phyloP scores from a whole-genome alignment of 495 filamentous ascomycete species.

The Sphaerosporella brunnea region DNA sequence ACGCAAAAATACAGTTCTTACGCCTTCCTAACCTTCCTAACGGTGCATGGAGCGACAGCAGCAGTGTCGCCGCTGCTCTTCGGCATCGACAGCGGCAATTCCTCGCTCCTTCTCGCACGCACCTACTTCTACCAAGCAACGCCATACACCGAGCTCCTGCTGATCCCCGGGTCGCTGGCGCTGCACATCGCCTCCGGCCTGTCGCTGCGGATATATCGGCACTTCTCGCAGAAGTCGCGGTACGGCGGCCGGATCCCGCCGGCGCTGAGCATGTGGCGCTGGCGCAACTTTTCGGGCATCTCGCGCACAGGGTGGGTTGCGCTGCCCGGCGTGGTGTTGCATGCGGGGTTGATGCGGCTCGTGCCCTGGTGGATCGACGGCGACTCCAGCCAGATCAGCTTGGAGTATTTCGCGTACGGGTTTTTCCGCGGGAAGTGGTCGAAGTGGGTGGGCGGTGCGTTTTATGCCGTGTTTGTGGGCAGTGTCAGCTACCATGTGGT shows the following conservation, averaged over 20 bases:
- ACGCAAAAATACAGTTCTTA: constrained; percentile 79
- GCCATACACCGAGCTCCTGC: constrained; percentile 42
- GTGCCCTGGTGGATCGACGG: constrained; percentile 60
- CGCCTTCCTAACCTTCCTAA: constrained; percentile 59
- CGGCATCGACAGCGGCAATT: constrained; percentile 37
- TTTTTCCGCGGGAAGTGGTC: constrained; percentile 46
- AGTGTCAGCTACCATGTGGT: constrained; percentile 61
- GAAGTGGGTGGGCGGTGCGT: constrained; percentile 42
- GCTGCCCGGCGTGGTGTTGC: constrained; percentile 43
- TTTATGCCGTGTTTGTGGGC: constrained; percentile 47
- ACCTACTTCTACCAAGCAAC: constrained; percentile 60
- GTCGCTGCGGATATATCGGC: constrained; percentile 53
- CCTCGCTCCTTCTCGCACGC: constrained; percentile 48
- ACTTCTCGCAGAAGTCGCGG: constrained; percentile 43
- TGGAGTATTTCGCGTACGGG: constrained; percentile 72
- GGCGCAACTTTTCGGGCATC: constrained; percentile 35
- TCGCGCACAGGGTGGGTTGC: constrained; percentile 50
- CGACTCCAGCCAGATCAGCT: constrained; percentile 59
- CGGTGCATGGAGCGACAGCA: constrained; percentile 65
- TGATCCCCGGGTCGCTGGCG: constrained; percentile 41
- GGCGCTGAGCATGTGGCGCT: constrained; percentile 46
- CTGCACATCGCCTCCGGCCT: constrained; percentile 49
- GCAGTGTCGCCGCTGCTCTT: constrained; percentile 50
- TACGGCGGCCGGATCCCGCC: constrained; percentile 42
- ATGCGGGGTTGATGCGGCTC: constrained; percentile 52